Percentiles rank a stretch among this genome's conserved stretches.
These are phyloP conservation scores for Paecilomyces fulvus DNA, from an alignment of 2,329 filamentous ascomycete genomes.

Conservation along the genomic window DNA sequence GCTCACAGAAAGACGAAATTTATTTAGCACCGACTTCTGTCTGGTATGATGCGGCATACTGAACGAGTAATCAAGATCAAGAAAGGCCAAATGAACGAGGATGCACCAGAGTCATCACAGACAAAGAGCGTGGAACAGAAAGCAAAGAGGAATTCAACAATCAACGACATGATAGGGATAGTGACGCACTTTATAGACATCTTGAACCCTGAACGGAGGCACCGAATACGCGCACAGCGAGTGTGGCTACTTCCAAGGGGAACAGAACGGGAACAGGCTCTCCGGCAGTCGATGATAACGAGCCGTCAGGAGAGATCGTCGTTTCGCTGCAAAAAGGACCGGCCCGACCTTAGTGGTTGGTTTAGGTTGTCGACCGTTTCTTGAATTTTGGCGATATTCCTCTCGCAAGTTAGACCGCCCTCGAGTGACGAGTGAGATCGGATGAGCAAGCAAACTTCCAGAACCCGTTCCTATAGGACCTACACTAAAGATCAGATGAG, in stretches of 20 bases:
- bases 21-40: conserved; percentile 11
- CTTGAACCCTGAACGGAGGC: conserved; percentile 9
- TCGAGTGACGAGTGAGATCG: background rate
- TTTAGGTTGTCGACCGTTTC: background rate
- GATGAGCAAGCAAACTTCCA: background rate
- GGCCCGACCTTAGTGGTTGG: background rate
- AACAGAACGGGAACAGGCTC: background rate
- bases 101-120: background rate
- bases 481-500: background rate
- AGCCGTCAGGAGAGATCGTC: background rate
- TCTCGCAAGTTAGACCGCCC: background rate
- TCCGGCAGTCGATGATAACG: background rate
- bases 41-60: conserved; percentile 3
- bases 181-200: conserved; percentile 36
- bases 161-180: conserved; percentile 4
- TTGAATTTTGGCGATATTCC: background rate
- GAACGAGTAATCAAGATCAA: background rate
- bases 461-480: background rate
- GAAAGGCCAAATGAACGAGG: background rate
- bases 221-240: background rate
- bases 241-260: background rate
- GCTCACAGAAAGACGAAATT: conserved; percentile 9
- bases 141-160: background rate
- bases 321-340: background rate
- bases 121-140: conserved; percentile 1